Evolutionary conservation across 2,329 filamentous ascomycete species (phyloP).

Genomic region (Aschersonia sp.): DNA sequence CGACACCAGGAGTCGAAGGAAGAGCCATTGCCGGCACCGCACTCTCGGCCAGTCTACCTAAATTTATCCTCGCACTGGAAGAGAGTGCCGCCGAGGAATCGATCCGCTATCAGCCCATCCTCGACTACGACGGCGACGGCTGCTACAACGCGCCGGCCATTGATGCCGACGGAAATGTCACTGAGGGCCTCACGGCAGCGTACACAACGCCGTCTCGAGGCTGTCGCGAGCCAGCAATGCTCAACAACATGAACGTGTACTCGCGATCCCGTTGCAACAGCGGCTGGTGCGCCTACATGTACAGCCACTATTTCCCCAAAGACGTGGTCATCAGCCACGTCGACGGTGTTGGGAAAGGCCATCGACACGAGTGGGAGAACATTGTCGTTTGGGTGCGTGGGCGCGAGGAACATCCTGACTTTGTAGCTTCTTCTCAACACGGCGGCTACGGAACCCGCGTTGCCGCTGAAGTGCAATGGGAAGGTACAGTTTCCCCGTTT

Average conservation of each 20-base stretch:
- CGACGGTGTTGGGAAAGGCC: slow-evolving; percentile 4
- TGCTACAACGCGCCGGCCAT: slow-evolving; percentile 16
- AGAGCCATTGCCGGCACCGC: too few relatives aligned
- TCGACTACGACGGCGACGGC: slow-evolving; percentile 7
- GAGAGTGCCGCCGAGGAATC: slow-evolving; percentile 1
- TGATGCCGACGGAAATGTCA: slow-evolving; percentile 14
- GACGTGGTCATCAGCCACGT: slow-evolving; percentile 6
- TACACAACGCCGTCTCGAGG: neutral
- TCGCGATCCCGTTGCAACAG: slow-evolving; percentile 10
- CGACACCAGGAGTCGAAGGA: too few relatives aligned
- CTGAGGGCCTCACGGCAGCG: slow-evolving; percentile 10
- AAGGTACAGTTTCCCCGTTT: too few relatives aligned
- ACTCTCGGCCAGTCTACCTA: too few relatives aligned
- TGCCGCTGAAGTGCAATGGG: too few relatives aligned
- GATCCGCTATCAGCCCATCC: slow-evolving; percentile 4
- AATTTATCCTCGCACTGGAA: too few relatives aligned
- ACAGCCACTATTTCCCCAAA: slow-evolving; percentile 11
- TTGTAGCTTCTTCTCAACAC: too few relatives aligned
- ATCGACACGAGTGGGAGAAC: slow-evolving; percentile 13
- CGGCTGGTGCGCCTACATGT: slow-evolving; percentile 12
- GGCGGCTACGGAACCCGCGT: too few relatives aligned
- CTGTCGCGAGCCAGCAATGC: slow-evolving; percentile 6
- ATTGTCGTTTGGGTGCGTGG: slow-evolving; percentile 7
- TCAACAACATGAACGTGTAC: slow-evolving; percentile 13
- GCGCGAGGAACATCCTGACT: too few relatives aligned